Percentiles rank a stretch among this genome's conserved stretches.
These are phyloP conservation scores for Sordariomycetes sp. DNA, from an alignment of 2,329 filamentous ascomycete species.

Conservation along the genomic window DNA sequence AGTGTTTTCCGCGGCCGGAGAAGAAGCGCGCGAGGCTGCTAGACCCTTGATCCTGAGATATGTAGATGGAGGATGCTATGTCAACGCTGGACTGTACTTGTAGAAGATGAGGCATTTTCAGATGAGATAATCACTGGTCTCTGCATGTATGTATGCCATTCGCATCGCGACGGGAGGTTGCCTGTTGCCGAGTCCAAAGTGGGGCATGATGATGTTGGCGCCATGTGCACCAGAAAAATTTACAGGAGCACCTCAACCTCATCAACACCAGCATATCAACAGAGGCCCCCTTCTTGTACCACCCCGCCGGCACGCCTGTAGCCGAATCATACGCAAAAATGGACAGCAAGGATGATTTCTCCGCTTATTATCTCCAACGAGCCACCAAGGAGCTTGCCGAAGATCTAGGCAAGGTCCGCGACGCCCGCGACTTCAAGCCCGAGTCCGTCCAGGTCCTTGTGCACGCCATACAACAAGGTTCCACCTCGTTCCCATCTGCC, in stretches of 20 bases:
- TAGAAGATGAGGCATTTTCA: too few species aligned
- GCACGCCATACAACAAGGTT: slow-evolving; percentile 56
- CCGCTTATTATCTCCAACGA: slow-evolving; percentile 58
- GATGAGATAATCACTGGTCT: too few species aligned
- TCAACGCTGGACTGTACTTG: too few species aligned
- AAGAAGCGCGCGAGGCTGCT: too few species aligned
- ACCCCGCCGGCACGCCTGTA: neutral
- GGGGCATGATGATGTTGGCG: too few species aligned
- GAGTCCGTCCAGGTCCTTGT: slow-evolving; percentile 56
- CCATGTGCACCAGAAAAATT: too few species aligned
- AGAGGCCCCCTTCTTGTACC: neutral
- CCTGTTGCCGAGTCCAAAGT: too few species aligned
- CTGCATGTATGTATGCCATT: too few species aligned
- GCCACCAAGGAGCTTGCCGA: slow-evolving; percentile 62
- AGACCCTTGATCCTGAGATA: too few species aligned
- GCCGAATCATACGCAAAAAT: neutral
- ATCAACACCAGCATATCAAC: neutral
- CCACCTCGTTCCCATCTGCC: neutral
- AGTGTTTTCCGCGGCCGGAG: too few species aligned
- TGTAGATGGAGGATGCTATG: too few species aligned
- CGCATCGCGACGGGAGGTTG: too few species aligned
- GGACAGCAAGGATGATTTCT: slow-evolving; percentile 32
- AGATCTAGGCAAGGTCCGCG: slow-evolving; percentile 60
- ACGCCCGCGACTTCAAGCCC: slow-evolving; percentile 58
- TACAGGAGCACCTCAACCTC: neutral